phyloP scores from a whole-genome alignment of 208 protist genomes.

The Blechomonas ayalai region DNA sequence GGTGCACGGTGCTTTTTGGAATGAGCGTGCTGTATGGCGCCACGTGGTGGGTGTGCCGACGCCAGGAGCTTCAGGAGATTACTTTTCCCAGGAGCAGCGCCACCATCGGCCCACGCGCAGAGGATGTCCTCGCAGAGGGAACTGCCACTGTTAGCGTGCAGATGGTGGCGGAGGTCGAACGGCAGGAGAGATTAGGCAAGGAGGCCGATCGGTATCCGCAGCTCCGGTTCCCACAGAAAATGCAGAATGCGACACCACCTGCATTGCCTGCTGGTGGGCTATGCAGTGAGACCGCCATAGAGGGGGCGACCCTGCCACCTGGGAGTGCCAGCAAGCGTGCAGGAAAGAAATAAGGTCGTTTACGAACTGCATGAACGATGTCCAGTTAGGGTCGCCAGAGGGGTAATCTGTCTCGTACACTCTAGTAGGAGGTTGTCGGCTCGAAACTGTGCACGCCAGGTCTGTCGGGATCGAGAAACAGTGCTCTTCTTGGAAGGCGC shows the following conservation, averaged over 20 bases:
- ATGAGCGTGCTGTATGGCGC: constrained; percentile 24
- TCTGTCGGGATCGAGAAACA: background rate
- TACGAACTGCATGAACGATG: background rate
- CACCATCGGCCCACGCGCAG: too few species aligned
- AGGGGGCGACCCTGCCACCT: background rate
- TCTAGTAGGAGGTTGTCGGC: background rate
- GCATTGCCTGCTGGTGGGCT: background rate
- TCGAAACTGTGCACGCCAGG: background rate
- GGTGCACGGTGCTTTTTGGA: constrained; percentile 22
- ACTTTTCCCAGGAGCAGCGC: constrained; percentile 6
- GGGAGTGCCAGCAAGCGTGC: background rate
- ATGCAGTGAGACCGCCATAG: background rate
- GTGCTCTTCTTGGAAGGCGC: background rate
- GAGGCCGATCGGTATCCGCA: background rate
- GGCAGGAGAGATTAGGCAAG: background rate
- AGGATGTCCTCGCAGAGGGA: background rate
- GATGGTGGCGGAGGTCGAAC: background rate
- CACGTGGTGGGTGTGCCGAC: constrained; percentile 40
- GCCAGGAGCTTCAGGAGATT: constrained; percentile 68
- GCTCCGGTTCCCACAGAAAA: background rate
- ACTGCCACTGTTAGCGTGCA: background rate
- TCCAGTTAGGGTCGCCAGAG: constrained; percentile 1
- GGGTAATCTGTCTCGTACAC: background rate
- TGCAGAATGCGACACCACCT: background rate
- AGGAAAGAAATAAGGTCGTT: background rate